phyloP scores from a whole-genome alignment of 2,329 filamentous ascomycete genomes.

The Pleurostoma richardsiae region DNA sequence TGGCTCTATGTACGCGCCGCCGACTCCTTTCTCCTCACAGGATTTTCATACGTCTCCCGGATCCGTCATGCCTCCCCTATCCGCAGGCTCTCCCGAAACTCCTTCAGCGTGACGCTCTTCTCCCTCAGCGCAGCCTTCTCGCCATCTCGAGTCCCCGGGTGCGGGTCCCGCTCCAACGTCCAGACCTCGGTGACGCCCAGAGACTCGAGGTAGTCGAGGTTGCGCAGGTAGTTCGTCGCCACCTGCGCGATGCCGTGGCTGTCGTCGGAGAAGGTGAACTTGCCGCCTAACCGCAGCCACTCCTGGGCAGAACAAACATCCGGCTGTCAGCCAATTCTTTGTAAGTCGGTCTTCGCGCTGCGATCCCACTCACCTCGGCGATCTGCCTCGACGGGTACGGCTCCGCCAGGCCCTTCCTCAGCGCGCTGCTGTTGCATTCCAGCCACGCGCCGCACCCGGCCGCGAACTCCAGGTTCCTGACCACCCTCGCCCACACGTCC shows the following conservation, averaged over 20 bases:
- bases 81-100: conserved; percentile 28
- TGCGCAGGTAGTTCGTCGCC: conserved; percentile 73
- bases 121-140: conserved; percentile 32
- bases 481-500: conserved; percentile 66
- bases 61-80: neutral
- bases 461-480: conserved; percentile 69
- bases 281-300: conserved; percentile 68
- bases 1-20: no score
- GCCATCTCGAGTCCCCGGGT: conserved; percentile 19
- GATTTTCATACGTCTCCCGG: no score
- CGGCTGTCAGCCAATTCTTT: no score
- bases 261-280: conserved; percentile 90
- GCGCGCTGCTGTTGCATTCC: conserved; percentile 81
- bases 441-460: conserved; percentile 73
- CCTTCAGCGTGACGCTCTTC: conserved; percentile 33
- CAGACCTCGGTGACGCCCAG: conserved; percentile 61
- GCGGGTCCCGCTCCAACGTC: conserved; percentile 38
- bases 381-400: conserved; percentile 81
- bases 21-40: no score
- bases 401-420: conserved; percentile 86
- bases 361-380: conserved; percentile 51
- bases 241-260: conserved; percentile 87
- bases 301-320: no score
- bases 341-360: no score
- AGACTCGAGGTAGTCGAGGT: conserved; percentile 64